These are phyloP conservation scores for Cystobasidium onofrii DNA, from an alignment of 768 basidiomycete genomes.

Conservation along the genomic window DNA sequence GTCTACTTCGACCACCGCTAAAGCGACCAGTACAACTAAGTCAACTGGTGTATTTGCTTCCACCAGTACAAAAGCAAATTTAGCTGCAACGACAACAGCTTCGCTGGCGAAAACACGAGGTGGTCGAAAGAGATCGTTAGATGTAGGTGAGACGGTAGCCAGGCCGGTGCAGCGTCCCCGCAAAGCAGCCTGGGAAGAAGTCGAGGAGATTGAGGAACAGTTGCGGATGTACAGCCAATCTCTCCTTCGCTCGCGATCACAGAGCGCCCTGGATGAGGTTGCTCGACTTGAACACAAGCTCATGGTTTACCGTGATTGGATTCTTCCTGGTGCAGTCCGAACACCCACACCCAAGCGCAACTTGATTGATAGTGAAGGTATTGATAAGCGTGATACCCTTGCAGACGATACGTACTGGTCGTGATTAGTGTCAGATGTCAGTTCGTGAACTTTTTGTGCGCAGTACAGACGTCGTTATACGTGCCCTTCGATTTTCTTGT, in stretches of 20 bases:
- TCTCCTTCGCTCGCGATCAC: neutral
- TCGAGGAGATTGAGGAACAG: neutral
- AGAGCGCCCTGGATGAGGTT: neutral
- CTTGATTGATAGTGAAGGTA: neutral
- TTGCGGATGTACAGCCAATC: neutral
- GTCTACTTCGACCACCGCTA: neutral
- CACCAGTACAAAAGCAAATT: neutral
- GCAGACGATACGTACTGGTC: constrained; percentile 22
- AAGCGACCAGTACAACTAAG: neutral
- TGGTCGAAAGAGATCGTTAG: neutral
- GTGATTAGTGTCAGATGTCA: neutral
- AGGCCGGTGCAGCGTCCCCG: neutral
- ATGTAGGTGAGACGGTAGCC: neutral
- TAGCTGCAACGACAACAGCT: neutral
- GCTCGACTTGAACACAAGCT: neutral
- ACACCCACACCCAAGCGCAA: constrained; percentile 8
- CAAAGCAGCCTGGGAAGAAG: neutral
- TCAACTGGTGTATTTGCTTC: neutral
- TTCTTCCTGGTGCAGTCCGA: constrained; percentile 14
- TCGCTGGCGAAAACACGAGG: neutral
- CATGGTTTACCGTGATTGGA: constrained; percentile 16
- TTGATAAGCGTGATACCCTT: constrained; percentile 26
- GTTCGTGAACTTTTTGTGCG: neutral
- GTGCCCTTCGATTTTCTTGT: neutral
- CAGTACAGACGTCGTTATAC: neutral